phyloP scores from a whole-genome alignment of 2,329 filamentous ascomycete species.

The Corniculantispora saksenae region DNA sequence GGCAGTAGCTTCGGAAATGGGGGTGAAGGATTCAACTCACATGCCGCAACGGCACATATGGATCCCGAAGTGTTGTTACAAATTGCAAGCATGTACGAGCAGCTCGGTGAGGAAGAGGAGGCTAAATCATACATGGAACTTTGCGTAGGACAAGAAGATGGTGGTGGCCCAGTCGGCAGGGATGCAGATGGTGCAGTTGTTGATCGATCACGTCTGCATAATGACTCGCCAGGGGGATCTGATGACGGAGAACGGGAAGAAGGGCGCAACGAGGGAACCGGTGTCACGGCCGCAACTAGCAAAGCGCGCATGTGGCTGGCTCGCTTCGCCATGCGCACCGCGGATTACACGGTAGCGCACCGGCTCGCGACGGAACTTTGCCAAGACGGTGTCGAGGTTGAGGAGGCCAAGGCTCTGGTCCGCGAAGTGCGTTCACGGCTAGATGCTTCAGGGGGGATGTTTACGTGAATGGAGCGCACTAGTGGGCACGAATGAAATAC shows the following conservation, averaged over 20 bases:
- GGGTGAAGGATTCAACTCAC: conserved; percentile 47
- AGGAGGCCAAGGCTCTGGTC: conserved; percentile 92
- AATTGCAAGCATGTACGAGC: conserved; percentile 87
- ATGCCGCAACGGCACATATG: conserved; percentile 60
- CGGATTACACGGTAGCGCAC: conserved; percentile 75
- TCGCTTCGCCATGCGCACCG: conserved; percentile 71
- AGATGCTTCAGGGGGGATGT: conserved; percentile 48
- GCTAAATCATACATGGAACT: conserved; percentile 95
- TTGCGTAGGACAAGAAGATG: conserved; percentile 88
- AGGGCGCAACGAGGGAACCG: conserved; percentile 59
- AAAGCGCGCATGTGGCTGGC: conserved; percentile 95
- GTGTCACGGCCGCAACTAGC: conserved; percentile 87
- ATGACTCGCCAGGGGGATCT: conserved; percentile 49
- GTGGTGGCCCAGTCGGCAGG: conserved; percentile 48
- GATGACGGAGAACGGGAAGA: conserved; percentile 38
- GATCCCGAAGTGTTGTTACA: conserved; percentile 90
- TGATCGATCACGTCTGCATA: conserved; percentile 57
- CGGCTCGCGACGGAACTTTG: conserved; percentile 87
- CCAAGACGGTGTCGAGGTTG: conserved; percentile 93
- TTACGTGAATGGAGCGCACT: neutral
- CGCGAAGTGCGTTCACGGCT: conserved; percentile 80
- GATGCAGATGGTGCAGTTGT: conserved; percentile 40
- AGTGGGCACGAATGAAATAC: neutral
- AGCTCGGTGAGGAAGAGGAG: conserved; percentile 73
- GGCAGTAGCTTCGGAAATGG: conserved; percentile 56